Percentiles rank a stretch among this genome's conserved stretches.
Conservation (phyloP, 352 stramenopile genomes). For the Globisporangium echinulatum region DNA sequence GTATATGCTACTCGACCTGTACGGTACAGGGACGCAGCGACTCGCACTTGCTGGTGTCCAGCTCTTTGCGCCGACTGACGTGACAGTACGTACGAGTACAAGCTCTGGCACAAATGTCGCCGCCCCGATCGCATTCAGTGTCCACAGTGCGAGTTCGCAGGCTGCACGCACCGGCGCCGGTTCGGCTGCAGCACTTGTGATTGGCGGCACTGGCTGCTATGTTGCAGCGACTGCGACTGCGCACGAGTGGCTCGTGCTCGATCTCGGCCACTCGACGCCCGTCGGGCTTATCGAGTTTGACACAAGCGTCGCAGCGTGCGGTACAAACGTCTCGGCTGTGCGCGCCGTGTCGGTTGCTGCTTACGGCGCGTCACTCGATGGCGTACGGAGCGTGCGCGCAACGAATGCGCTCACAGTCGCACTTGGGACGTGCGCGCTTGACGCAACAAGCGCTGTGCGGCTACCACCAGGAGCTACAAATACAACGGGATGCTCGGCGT, state of each 20-base stretch:
- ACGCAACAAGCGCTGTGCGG: conserved; percentile 10
- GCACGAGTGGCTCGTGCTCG: conserved; percentile 68
- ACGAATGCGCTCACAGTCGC: conserved; percentile 9
- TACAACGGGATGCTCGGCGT: conserved; percentile 14
- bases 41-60: conserved; percentile 42
- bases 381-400: conserved; percentile 17
- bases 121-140: conserved; percentile 37
- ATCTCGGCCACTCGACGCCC: conserved; percentile 27
- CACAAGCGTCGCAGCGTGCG: conserved; percentile 31
- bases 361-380: conserved; percentile 27
- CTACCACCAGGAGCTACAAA: no score
- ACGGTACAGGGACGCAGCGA: conserved; percentile 22
- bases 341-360: conserved; percentile 38
- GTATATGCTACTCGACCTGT: conserved; percentile 48
- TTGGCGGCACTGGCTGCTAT: conserved; percentile 33
- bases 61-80: conserved; percentile 36
- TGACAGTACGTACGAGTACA: background rate
- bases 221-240: conserved; percentile 26
- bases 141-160: conserved; percentile 67
- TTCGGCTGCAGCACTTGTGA: conserved; percentile 28
- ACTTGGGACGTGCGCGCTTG: conserved; percentile 19
- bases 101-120: conserved; percentile 14
- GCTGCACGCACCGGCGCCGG: conserved; percentile 21
- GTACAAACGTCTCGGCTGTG: conserved; percentile 19
- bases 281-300: conserved; percentile 56